phyloP scores from a whole-genome alignment of 345 rosid species.

The Eucalyptus erythrocorys region DNA sequence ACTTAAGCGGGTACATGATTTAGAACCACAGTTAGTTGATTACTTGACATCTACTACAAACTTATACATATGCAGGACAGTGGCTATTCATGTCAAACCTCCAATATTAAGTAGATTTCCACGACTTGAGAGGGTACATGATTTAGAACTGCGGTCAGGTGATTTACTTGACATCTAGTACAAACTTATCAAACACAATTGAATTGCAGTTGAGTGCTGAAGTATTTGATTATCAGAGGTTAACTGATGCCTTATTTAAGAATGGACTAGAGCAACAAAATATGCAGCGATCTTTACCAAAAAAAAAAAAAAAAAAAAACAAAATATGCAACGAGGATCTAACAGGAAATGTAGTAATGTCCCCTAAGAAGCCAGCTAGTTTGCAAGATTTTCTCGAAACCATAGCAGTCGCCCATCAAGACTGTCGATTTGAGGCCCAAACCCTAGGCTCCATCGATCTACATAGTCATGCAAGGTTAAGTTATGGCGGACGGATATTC shows the following conservation, averaged over 20 bases:
- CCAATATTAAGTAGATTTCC: not conserved
- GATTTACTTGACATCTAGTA: not conserved
- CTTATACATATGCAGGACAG: not conserved
- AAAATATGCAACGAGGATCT: not conserved
- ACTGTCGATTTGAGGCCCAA: not conserved
- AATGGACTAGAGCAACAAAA: not conserved
- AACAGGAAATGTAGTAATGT: not conserved
- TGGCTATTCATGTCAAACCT: not conserved
- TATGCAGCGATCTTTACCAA: fast-evolving
- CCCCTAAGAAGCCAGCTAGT: not conserved
- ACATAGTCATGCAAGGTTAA: not conserved
- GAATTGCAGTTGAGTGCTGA: not conserved
- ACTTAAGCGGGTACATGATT: not conserved
- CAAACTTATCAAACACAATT: not conserved
- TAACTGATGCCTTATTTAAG: not conserved
- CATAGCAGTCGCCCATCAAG: not conserved
- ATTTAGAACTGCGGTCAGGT: not conserved
- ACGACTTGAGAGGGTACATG: not conserved
- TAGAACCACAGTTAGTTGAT: fast-evolving
- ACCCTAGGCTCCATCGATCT: not conserved
- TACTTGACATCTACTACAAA: not conserved
- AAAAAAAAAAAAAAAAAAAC: not conserved
- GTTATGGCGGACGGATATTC: not conserved
- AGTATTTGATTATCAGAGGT: not conserved
- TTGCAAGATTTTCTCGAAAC: not conserved